Evolutionary conservation across 1,284 basidiomycete species (phyloP).

Genomic region (Mixia osmundae): DNA sequence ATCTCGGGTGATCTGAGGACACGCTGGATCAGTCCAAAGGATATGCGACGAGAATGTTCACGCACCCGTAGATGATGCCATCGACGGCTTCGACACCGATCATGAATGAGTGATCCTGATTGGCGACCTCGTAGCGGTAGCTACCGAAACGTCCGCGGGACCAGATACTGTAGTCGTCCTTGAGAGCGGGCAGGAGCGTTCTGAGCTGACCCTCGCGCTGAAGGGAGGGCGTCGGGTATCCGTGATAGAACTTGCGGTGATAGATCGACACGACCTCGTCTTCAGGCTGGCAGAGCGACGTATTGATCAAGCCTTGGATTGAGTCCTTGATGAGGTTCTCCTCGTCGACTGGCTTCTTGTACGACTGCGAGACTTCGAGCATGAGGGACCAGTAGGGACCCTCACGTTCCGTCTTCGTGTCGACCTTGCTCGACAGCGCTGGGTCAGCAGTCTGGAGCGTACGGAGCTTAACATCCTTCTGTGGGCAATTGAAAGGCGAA

Average conservation of each 20-base stretch:
- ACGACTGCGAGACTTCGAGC: constrained; percentile 31
- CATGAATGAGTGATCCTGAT: constrained; percentile 31
- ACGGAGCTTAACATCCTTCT: constrained; percentile 22
- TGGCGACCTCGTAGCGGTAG: constrained; percentile 30
- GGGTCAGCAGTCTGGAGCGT: constrained; percentile 29
- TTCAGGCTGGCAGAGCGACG: constrained; percentile 25
- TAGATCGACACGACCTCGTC: constrained; percentile 31
- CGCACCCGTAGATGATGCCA: constrained; percentile 25
- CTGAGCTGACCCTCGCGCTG: constrained; percentile 27
- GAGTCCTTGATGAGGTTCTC: constrained; percentile 27
- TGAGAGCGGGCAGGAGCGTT: constrained; percentile 25
- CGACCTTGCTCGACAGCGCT: constrained; percentile 20
- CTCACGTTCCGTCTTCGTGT: constrained; percentile 20
- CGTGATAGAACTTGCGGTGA: constrained; percentile 27
- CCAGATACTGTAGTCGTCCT: constrained; percentile 25
- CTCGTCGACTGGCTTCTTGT: constrained; percentile 28
- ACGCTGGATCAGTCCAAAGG: background rate
- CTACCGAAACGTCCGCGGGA: constrained; percentile 30
- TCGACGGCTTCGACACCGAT: constrained; percentile 30
- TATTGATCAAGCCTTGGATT: constrained; percentile 29
- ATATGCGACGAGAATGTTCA: constrained; percentile 25
- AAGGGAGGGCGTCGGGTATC: constrained; percentile 28
- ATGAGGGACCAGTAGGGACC: constrained; percentile 28
- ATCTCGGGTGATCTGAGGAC: constrained; percentile 23
- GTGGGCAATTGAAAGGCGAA: constrained; percentile 29